These are phyloP conservation scores for Cladosporium phlei DNA, from an alignment of 2,329 filamentous ascomycete genomes.

Conservation along the genomic window DNA sequence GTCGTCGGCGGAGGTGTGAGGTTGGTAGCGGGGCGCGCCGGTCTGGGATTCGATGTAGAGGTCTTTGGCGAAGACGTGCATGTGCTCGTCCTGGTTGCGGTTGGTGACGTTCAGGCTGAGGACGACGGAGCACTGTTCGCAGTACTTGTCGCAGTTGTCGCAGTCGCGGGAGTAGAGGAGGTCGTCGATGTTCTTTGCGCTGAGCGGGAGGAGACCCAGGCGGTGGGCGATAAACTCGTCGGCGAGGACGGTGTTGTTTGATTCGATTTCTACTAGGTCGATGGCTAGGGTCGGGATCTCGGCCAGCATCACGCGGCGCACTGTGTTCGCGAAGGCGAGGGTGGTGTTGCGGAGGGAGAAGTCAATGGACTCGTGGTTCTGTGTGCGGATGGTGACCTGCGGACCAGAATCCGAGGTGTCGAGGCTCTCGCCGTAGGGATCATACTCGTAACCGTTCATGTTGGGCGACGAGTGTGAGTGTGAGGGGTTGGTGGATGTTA, in stretches of 20 bases:
- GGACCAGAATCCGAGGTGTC: slow-evolving; percentile 44
- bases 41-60: slow-evolving; percentile 55
- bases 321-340: slow-evolving; percentile 84
- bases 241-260: slow-evolving; percentile 90
- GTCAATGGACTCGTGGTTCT: slow-evolving; percentile 72
- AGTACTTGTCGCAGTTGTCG: slow-evolving; percentile 84
- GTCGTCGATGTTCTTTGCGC: slow-evolving; percentile 74
- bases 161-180: slow-evolving; percentile 89
- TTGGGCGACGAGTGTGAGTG: background rate
- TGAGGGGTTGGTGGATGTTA: background rate
- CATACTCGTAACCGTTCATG: slow-evolving; percentile 19
- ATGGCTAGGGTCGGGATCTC: slow-evolving; percentile 94
- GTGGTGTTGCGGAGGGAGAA: slow-evolving; percentile 89
- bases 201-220: slow-evolving; percentile 82
- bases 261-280: slow-evolving; percentile 87
- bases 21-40: slow-evolving; percentile 60
- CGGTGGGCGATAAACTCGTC: slow-evolving; percentile 95
- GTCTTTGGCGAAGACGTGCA: slow-evolving; percentile 92
- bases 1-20: slow-evolving; percentile 79
- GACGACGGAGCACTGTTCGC: slow-evolving; percentile 82
- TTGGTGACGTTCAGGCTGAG: slow-evolving; percentile 69
- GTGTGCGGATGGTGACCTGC: slow-evolving; percentile 45
- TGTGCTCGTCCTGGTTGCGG: slow-evolving; percentile 75
- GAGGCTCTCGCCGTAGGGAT: slow-evolving; percentile 25
- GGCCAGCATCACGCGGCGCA: slow-evolving; percentile 85